phyloP scores from a whole-genome alignment of 2,329 filamentous ascomycete genomes.

The Triangularia verruculosa region DNA sequence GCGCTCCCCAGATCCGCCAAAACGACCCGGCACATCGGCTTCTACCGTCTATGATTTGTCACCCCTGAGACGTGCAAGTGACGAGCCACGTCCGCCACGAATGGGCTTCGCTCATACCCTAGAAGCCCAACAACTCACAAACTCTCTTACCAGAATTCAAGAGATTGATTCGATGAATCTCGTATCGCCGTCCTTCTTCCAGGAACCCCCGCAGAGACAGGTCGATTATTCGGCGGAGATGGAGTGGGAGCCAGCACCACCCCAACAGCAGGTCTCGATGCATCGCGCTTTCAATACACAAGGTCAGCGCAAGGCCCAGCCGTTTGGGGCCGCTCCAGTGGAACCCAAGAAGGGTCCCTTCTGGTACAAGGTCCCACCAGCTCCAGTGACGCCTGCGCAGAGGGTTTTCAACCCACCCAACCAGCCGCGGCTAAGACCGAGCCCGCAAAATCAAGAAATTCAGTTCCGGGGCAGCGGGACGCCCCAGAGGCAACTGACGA shows the following conservation, averaged over 20 bases:
- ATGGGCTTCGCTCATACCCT: slow-evolving; percentile 21
- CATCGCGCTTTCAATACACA: slow-evolving; percentile 54
- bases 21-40: slow-evolving; percentile 12
- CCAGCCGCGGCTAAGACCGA: slow-evolving; percentile 49
- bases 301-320: slow-evolving; percentile 38
- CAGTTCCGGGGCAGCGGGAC: slow-evolving; percentile 44
- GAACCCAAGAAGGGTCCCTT: slow-evolving; percentile 54
- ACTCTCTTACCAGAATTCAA: slow-evolving; percentile 6
- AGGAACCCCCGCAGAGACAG: slow-evolving; percentile 4
- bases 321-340: slow-evolving; percentile 46
- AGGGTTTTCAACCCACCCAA: slow-evolving; percentile 60
- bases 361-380: slow-evolving; percentile 67
- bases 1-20: slow-evolving; percentile 27
- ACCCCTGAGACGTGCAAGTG: neutral
- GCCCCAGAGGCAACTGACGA: slow-evolving; percentile 7
- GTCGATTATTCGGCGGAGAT: slow-evolving; percentile 52
- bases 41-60: slow-evolving; percentile 16
- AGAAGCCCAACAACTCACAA: slow-evolving; percentile 15
- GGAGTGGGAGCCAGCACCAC: slow-evolving; percentile 66
- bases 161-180: slow-evolving; percentile 18
- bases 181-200: slow-evolving; percentile 15
- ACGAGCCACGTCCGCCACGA: neutral
- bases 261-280: slow-evolving; percentile 37
- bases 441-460: slow-evolving; percentile 44
- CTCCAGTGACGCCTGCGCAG: slow-evolving; percentile 64